These are phyloP conservation scores for Psilocybe azurescens DNA, from an alignment of 768 basidiomycete genomes.

Conservation along the genomic window DNA sequence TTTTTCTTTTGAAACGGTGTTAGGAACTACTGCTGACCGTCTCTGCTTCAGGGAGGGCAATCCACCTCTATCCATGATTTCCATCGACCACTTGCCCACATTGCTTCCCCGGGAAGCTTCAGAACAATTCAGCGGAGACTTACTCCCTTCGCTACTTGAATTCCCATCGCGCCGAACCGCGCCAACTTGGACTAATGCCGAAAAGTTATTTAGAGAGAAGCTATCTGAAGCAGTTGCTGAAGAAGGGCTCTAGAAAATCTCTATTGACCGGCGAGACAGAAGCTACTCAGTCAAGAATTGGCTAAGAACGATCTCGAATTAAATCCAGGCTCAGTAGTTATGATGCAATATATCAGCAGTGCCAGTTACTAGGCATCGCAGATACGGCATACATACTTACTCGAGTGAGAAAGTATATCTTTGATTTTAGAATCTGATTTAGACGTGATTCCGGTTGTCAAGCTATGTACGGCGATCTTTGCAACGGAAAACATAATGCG, in stretches of 20 bases:
- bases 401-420: conserved; percentile 1
- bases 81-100: conserved; percentile 97
- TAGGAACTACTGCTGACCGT: conserved; percentile 6
- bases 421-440: conserved; percentile 19
- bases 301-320: conserved; percentile 16
- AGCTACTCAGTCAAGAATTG: conserved; percentile 2
- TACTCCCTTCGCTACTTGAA: conserved; percentile 85
- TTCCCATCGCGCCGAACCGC: conserved; percentile 70
- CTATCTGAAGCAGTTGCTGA: conserved; percentile 46
- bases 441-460: conserved; percentile 17
- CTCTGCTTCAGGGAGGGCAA: conserved; percentile 52
- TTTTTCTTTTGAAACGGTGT: conserved; percentile 21
- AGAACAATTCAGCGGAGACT: conserved; percentile 91
- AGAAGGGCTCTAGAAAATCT: conserved; percentile 35
- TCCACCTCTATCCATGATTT: conserved; percentile 82
- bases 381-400: neutral
- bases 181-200: conserved; percentile 88
- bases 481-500: conserved; percentile 19
- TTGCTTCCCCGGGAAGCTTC: conserved; percentile 95
- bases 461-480: conserved; percentile 18
- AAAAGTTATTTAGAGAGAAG: conserved; percentile 76
- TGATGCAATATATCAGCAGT: conserved; percentile 2
- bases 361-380: conserved; percentile 3
- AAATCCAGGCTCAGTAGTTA: conserved; percentile 12
- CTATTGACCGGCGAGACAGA: conserved; percentile 1